Conservation (phyloP, 495 filamentous ascomycete genomes). For the Tuber magnatum region DNA sequence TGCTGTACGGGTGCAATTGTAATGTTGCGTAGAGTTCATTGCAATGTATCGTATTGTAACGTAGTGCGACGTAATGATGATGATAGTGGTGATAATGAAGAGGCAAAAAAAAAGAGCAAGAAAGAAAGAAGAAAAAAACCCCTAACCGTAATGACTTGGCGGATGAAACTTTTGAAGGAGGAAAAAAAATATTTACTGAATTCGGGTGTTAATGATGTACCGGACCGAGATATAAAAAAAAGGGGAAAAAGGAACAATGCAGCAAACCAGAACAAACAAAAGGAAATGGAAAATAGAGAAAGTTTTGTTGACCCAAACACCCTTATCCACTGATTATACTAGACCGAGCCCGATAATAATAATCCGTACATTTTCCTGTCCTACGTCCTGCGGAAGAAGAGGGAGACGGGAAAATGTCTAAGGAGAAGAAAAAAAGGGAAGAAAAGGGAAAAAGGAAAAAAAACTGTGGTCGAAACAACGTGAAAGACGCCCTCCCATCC, state of each 20-base stretch:
- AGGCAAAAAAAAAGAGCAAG: not conserved
- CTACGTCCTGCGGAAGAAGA: not conserved
- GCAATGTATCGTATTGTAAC: not conserved
- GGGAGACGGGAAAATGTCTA: not conserved
- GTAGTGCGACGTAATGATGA: not conserved
- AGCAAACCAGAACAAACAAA: not conserved
- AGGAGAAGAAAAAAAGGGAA: not conserved
- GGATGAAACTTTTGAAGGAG: constrained; percentile 14
- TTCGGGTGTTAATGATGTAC: not conserved
- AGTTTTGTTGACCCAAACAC: constrained; percentile 8
- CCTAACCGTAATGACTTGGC: not conserved
- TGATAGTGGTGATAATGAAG: not conserved
- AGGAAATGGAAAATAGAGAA: not conserved
- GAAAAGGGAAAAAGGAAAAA: not conserved
- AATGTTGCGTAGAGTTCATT: not conserved
- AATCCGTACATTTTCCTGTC: not conserved
- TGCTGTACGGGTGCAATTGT: too few relatives aligned
- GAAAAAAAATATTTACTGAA: not conserved
- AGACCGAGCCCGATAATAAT: not conserved
- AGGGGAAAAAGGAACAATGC: not conserved
- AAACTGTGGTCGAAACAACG: not conserved
- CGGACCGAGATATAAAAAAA: not conserved
- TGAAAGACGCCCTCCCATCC: constrained; percentile 2
- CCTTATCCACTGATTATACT: constrained; percentile 1
- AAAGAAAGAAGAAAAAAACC: not conserved